Conservation (phyloP, 768 basidiomycete genomes). For the Termitomyces eurrhizus region DNA sequence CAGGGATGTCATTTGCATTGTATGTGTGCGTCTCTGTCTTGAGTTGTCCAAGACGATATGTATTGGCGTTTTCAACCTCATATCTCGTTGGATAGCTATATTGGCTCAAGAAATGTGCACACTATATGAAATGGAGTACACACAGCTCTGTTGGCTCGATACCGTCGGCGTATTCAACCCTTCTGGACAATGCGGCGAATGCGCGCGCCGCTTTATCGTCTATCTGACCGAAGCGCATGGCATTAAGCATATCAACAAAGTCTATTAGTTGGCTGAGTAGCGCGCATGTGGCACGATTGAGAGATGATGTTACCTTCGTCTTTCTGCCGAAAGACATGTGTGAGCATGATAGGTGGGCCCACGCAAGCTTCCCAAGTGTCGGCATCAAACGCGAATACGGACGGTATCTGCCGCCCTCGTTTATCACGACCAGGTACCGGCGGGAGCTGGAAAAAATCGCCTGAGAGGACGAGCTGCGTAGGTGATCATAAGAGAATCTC, state of each 20-base stretch:
- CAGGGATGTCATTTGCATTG: conserved; percentile 40
- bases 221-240: conserved; percentile 76
- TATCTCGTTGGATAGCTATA: conserved; percentile 62
- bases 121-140: conserved; percentile 12
- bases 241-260: conserved; percentile 85
- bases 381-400: conserved; percentile 79
- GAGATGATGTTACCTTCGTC: conserved; percentile 53
- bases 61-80: conserved; percentile 74
- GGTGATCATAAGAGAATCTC: neutral
- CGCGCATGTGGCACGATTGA: neutral
- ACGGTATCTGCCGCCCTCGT: conserved; percentile 43
- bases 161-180: conserved; percentile 61
- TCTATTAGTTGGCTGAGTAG: conserved; percentile 23
- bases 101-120: neutral
- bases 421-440: conserved; percentile 59
- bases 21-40: conserved; percentile 35
- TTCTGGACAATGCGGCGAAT: conserved; percentile 56
- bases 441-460: conserved; percentile 90
- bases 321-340: conserved; percentile 83
- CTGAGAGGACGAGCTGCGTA: conserved; percentile 72
- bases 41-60: conserved; percentile 42
- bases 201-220: conserved; percentile 34
- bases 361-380: conserved; percentile 68
- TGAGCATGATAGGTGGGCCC: conserved; percentile 49
- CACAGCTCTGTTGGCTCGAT: conserved; percentile 83